Conservation (phyloP, 352 stramenopile genomes). For the Globisporangium orthogonon region DNA sequence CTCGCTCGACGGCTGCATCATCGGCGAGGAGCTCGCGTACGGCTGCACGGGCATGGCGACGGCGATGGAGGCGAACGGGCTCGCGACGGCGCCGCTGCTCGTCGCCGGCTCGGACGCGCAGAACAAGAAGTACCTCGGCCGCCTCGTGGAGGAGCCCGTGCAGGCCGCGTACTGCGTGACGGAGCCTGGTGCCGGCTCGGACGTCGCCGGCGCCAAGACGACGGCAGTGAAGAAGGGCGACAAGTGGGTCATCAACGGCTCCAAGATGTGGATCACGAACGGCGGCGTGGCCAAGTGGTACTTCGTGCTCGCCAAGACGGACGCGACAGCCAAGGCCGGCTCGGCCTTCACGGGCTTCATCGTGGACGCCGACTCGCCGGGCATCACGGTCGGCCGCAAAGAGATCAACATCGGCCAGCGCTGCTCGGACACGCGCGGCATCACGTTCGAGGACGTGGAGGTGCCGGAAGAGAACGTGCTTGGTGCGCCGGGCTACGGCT, state of each 20-base stretch:
- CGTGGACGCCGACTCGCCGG: slow-evolving; percentile 79
- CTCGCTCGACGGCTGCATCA: slow-evolving; percentile 79
- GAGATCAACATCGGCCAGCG: slow-evolving; percentile 90
- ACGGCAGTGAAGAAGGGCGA: slow-evolving; percentile 90
- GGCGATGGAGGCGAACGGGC: slow-evolving; percentile 86
- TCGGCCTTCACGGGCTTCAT: slow-evolving; percentile 89
- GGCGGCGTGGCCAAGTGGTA: slow-evolving; percentile 87
- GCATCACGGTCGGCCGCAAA: slow-evolving; percentile 85
- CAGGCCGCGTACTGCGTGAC: slow-evolving; percentile 89
- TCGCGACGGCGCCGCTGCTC: slow-evolving; percentile 78
- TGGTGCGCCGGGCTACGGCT: slow-evolving; percentile 81
- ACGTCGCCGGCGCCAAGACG: slow-evolving; percentile 88
- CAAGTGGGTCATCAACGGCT: slow-evolving; percentile 91
- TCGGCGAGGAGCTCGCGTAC: slow-evolving; percentile 88
- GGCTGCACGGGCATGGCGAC: slow-evolving; percentile 89
- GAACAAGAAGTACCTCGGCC: slow-evolving; percentile 84
- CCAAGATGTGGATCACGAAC: slow-evolving; percentile 95
- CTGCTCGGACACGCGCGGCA: slow-evolving; percentile 85
- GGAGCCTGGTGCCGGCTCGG: slow-evolving; percentile 84
- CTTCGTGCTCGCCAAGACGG: slow-evolving; percentile 90
- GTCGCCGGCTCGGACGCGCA: slow-evolving; percentile 78
- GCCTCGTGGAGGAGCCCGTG: slow-evolving; percentile 72
- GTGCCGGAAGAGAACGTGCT: slow-evolving; percentile 87
- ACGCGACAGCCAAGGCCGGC: slow-evolving; percentile 60
- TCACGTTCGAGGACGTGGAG: slow-evolving; percentile 90